These are phyloP conservation scores for Gossypium arboreum DNA, from an alignment of 345 rosid species.

Conservation along the genomic window DNA sequence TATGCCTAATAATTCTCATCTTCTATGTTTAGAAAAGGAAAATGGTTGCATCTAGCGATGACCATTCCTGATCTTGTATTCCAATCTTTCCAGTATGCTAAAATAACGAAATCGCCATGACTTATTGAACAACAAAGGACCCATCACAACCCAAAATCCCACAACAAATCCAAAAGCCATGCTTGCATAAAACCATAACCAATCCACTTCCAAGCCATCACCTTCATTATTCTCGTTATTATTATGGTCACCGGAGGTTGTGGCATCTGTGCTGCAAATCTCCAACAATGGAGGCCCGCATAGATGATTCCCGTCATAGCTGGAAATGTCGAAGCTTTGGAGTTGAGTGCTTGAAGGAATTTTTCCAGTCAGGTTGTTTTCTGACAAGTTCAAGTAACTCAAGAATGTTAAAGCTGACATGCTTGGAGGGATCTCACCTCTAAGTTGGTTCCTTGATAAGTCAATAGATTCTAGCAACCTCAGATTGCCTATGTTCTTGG, in stretches of 20 bases:
- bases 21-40: too few species aligned
- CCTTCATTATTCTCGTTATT: background rate
- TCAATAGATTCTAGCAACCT: conserved; percentile 19
- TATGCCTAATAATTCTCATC: too few species aligned
- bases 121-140: background rate
- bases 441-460: conserved; percentile 16
- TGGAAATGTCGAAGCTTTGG: conserved; percentile 19
- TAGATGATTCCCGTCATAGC: conserved; percentile 19
- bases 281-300: conserved; percentile 24
- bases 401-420: conserved; percentile 17
- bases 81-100: background rate
- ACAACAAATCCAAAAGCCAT: background rate
- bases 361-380: conserved; percentile 18
- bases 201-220: background rate
- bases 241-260: background rate
- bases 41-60: too few species aligned
- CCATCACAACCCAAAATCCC: conserved; percentile 5
- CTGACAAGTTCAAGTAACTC: conserved; percentile 22
- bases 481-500: conserved; percentile 19
- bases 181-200: conserved; percentile 6
- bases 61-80: too few species aligned
- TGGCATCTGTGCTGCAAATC: conserved; percentile 11
- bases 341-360: conserved; percentile 26
- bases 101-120: background rate
- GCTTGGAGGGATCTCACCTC: conserved; percentile 22